Percentiles rank a stretch among this genome's conserved stretches.
phyloP scores from a whole-genome alignment of 768 basidiomycete species.

The Xanthoconium purpureum region DNA sequence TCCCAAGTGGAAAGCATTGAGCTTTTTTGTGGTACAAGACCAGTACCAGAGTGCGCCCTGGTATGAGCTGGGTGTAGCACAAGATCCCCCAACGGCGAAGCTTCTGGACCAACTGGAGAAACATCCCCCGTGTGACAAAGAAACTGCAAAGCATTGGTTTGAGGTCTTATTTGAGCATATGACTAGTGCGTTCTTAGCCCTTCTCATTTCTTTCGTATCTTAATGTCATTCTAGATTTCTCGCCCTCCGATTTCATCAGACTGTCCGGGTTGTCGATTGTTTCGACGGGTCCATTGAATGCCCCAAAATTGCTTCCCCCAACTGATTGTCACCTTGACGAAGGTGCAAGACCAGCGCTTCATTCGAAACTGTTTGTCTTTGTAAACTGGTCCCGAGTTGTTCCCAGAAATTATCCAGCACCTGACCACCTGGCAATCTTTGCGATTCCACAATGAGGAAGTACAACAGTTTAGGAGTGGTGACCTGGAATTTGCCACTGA shows the following conservation, averaged over 20 bases:
- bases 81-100: slow-evolving; percentile 57
- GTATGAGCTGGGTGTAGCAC: slow-evolving; percentile 58
- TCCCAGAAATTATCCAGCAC: too few relatives aligned
- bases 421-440: too few relatives aligned
- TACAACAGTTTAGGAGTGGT: too few relatives aligned
- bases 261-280: slow-evolving; percentile 61
- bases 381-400: slow-evolving; percentile 49
- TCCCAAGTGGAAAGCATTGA: slow-evolving; percentile 60
- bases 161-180: slow-evolving; percentile 56
- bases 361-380: slow-evolving; percentile 76
- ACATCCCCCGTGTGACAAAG: slow-evolving; percentile 48
- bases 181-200: slow-evolving; percentile 39
- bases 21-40: slow-evolving; percentile 62
- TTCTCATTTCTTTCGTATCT: background rate
- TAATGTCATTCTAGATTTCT: slow-evolving; percentile 46
- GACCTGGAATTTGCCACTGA: too few relatives aligned
- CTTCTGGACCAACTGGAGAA: slow-evolving; percentile 55
- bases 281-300: slow-evolving; percentile 41
- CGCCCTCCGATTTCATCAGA: slow-evolving; percentile 41
- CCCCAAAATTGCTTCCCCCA: slow-evolving; percentile 46
- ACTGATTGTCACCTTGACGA: slow-evolving; percentile 61
- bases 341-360: slow-evolving; percentile 48
- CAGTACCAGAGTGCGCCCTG: slow-evolving; percentile 44
- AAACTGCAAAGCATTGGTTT: slow-evolving; percentile 60
- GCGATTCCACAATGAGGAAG: too few relatives aligned